A percentile compares a stretch with the other conserved stretches of the same genome.
phyloP scores from a whole-genome alignment of 306 rosid species.

The Argentina anserina region DNA sequence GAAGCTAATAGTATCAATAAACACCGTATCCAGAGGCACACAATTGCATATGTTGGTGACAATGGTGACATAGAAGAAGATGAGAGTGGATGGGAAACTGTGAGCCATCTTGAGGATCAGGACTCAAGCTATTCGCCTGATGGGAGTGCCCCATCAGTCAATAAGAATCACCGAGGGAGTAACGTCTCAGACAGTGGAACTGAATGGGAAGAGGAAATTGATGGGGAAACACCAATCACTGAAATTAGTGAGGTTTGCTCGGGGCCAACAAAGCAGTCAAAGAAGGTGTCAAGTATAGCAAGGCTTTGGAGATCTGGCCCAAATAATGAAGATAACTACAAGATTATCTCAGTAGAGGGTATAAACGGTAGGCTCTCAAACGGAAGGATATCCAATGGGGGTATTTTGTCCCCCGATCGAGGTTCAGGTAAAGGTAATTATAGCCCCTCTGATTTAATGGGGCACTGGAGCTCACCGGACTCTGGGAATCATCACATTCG shows the following conservation, averaged over 20 bases:
- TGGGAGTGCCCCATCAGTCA: conserved; percentile 60
- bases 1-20: conserved; percentile 42
- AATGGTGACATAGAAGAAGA: conserved; percentile 72
- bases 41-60: conserved; percentile 42
- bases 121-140: conserved; percentile 78
- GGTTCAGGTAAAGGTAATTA: conserved; percentile 46
- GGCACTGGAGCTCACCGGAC: conserved; percentile 72
- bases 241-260: conserved; percentile 75
- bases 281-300: conserved; percentile 68
- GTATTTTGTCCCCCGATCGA: conserved; percentile 57
- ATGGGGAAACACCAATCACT: conserved; percentile 56
- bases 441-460: conserved; percentile 67
- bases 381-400: conserved; percentile 63
- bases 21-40: conserved; percentile 43
- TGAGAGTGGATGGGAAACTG: conserved; percentile 99
- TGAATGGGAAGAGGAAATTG: conserved; percentile 66
- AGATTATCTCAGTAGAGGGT: conserved; percentile 65
- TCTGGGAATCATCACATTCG: conserved; percentile 47
- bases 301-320: conserved; percentile 80
- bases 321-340: conserved; percentile 58
- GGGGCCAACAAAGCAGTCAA: conserved; percentile 53
- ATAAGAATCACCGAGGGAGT: conserved; percentile 53
- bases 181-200: conserved; percentile 53
- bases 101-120: conserved; percentile 84
- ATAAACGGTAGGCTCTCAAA: conserved; percentile 67